phyloP scores from a whole-genome alignment of 31 red algal genomes.

The Endocladia muricata region DNA sequence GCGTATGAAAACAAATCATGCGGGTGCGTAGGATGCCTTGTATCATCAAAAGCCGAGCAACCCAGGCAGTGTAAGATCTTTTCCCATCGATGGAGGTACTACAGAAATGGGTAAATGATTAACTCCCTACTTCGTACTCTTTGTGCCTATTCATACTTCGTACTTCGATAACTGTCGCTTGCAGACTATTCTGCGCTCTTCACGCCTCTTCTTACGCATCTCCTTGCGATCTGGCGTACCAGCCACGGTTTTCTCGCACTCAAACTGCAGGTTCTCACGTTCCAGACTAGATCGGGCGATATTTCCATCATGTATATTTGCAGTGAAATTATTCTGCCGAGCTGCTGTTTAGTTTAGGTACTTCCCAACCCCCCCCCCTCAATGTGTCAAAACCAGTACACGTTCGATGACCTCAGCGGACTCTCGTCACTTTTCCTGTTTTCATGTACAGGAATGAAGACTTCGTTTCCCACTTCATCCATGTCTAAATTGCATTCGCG shows the following conservation, averaged over 20 bases:
- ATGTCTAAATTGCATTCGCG: neutral
- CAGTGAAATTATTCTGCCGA: neutral
- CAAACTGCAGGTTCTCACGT: neutral
- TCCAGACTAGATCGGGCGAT: neutral
- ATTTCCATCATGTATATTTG: constrained; percentile 8
- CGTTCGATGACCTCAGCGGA: neutral
- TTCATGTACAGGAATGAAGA: neutral
- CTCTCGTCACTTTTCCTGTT: neutral
- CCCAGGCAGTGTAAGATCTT: neutral
- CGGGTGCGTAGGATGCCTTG: neutral
- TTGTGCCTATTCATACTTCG: too few relatives aligned
- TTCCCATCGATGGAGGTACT: neutral
- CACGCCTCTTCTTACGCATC: neutral
- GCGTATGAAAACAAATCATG: neutral
- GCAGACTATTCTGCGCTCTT: neutral
- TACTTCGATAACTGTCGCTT: neutral
- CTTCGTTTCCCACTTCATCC: neutral
- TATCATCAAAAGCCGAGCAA: neutral
- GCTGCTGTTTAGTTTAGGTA: neutral
- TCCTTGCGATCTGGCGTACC: neutral
- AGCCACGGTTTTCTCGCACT: neutral
- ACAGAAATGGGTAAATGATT: neutral
- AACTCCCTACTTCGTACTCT: neutral
- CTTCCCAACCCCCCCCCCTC: neutral
- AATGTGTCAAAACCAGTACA: neutral